Percentiles rank a stretch among this genome's conserved stretches.
Evolutionary conservation across 495 filamentous ascomycete species (phyloP).

Genomic region (Antarctomyces pellizariae): DNA sequence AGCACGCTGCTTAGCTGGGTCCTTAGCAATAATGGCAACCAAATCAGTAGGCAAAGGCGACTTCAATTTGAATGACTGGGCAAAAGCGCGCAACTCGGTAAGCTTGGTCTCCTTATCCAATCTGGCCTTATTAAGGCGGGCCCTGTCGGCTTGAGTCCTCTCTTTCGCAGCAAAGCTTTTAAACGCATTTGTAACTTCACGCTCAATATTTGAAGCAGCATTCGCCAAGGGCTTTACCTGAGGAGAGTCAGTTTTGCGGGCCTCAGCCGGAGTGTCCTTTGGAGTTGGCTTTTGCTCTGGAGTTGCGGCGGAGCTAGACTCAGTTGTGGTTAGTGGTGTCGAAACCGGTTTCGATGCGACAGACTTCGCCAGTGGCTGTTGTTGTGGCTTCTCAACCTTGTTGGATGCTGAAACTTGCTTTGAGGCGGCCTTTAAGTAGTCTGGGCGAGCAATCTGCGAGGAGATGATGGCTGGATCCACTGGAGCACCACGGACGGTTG

Average conservation of each 20-base stretch:
- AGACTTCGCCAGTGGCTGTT: conserved; percentile 11
- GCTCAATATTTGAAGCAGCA: conserved; percentile 54
- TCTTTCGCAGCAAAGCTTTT: conserved; percentile 45
- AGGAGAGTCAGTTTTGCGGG: conserved; percentile 17
- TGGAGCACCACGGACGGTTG: conserved; percentile 49
- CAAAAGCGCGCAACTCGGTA: conserved; percentile 87
- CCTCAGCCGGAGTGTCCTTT: conserved; percentile 12
- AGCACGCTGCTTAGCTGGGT: conserved; percentile 70
- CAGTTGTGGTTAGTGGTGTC: conserved; percentile 11
- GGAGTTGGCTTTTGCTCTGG: conserved; percentile 14
- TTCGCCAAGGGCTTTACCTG: conserved; percentile 26
- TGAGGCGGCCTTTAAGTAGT: conserved; percentile 19
- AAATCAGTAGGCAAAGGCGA: conserved; percentile 82
- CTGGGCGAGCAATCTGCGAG: conserved; percentile 36
- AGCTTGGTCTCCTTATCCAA: conserved; percentile 76
- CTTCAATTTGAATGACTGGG: conserved; percentile 73
- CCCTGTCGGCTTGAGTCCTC: conserved; percentile 39
- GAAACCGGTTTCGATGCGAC: conserved; percentile 13
- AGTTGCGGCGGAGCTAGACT: conserved; percentile 10
- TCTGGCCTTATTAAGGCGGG: conserved; percentile 45
- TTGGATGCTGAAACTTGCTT: conserved; percentile 20
- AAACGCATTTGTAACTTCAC: conserved; percentile 55
- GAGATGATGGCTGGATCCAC: conserved; percentile 69
- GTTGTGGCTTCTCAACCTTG: conserved; percentile 13
- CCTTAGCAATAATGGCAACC: conserved; percentile 87